Conservation (phyloP, 495 filamentous ascomycete species). For the Tuber aestivum region DNA sequence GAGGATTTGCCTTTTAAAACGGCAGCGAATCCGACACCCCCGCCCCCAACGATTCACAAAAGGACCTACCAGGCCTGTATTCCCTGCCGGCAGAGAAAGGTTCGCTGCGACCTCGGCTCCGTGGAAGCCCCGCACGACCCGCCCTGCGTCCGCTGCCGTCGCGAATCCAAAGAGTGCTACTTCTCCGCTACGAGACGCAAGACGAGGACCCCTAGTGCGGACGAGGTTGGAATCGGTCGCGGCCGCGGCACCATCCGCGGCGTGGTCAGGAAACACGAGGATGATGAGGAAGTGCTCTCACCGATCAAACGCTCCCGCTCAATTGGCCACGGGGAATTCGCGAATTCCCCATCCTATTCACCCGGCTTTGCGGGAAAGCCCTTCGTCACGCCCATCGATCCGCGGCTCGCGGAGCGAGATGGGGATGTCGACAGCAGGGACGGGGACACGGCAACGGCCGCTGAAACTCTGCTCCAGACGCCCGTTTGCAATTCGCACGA, state of each 20-base stretch:
- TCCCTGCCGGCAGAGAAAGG: slow-evolving; percentile 83
- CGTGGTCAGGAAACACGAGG: slow-evolving; percentile 41
- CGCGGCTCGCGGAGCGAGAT: slow-evolving; percentile 21
- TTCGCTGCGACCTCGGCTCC: slow-evolving; percentile 87
- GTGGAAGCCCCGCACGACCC: slow-evolving; percentile 92
- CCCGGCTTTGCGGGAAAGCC: slow-evolving; percentile 12
- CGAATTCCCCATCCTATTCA: slow-evolving; percentile 25
- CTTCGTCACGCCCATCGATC: slow-evolving; percentile 28
- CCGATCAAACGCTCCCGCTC: slow-evolving; percentile 25
- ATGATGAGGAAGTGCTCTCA: slow-evolving; percentile 19
- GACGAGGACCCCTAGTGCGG: slow-evolving; percentile 65
- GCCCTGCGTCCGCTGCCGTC: slow-evolving; percentile 85
- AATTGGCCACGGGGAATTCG: slow-evolving; percentile 29
- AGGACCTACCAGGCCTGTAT: slow-evolving; percentile 73
- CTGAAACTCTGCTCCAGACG: slow-evolving; percentile 52
- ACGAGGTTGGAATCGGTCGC: slow-evolving; percentile 48
- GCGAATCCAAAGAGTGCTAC: slow-evolving; percentile 78
- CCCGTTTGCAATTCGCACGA: slow-evolving; percentile 57
- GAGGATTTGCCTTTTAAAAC: not conserved
- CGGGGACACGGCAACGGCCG: slow-evolving; percentile 44
- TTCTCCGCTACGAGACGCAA: slow-evolving; percentile 95
- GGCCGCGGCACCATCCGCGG: slow-evolving; percentile 52
- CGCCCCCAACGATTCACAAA: slow-evolving; percentile 38
- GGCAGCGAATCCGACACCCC: slow-evolving; percentile 11
- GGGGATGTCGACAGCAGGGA: slow-evolving; percentile 14